phyloP scores from a whole-genome alignment of 2,329 filamentous ascomycete genomes.

The Colletotrichum acutatum region DNA sequence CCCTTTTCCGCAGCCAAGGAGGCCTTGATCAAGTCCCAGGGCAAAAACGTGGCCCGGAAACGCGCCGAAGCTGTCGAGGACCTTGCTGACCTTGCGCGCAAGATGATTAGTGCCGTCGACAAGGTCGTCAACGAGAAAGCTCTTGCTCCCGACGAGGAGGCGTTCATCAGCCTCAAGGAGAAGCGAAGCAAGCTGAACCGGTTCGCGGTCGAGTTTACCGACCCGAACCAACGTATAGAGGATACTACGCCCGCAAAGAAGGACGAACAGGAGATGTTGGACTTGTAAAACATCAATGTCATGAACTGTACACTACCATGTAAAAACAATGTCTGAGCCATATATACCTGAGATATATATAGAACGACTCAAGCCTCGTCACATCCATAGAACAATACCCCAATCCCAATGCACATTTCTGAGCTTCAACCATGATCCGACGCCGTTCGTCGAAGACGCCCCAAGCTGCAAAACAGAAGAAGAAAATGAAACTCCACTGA shows the following conservation, averaged over 20 bases:
- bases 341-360: not conserved
- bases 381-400: not conserved
- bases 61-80: conserved; percentile 51
- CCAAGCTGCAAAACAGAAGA: not conserved
- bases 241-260: not conserved
- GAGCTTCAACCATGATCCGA: not conserved
- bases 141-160: conserved; percentile 43
- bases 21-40: conserved; percentile 46
- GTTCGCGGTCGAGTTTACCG: conserved; percentile 38
- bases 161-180: conserved; percentile 46
- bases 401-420: not conserved
- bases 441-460: not conserved
- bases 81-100: conserved; percentile 55
- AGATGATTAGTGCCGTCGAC: conserved; percentile 58
- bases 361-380: not conserved
- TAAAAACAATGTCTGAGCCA: not conserved
- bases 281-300: not conserved
- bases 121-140: conserved; percentile 54
- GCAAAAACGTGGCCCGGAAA: conserved; percentile 33
- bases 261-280: not conserved
- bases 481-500: not conserved
- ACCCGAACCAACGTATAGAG: conserved; percentile 29
- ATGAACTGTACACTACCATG: not conserved
- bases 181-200: conserved; percentile 44
- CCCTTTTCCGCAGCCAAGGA: conserved; percentile 55